Conservation (phyloP, 805 yeast species). For the Yamadazyma takamatsuzukensis region DNA sequence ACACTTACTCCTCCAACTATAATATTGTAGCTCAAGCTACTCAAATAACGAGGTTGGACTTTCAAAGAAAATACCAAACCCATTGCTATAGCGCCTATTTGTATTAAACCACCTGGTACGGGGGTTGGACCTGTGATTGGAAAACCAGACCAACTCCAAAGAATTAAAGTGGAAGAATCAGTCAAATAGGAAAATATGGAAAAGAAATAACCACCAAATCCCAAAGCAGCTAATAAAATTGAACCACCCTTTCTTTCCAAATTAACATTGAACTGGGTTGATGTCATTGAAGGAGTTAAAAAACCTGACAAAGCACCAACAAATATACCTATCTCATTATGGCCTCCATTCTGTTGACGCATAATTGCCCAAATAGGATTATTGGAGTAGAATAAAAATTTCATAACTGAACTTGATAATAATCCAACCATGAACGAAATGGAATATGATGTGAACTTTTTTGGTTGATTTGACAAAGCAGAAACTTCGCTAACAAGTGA, state of each 20-base stretch:
- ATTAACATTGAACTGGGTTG: neutral
- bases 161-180: conserved; percentile 82
- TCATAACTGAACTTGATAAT: conserved; percentile 66
- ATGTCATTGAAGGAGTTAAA: conserved; percentile 45
- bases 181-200: conserved; percentile 69
- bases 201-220: conserved; percentile 75
- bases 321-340: conserved; percentile 64
- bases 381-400: conserved; percentile 74
- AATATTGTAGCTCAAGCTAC: conserved; percentile 30
- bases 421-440: conserved; percentile 69
- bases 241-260: conserved; percentile 33
- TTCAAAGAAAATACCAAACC: conserved; percentile 42
- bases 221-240: conserved; percentile 51
- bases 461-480: conserved; percentile 24
- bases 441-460: conserved; percentile 42
- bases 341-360: conserved; percentile 83
- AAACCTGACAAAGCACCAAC: conserved; percentile 63
- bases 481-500: conserved; percentile 55
- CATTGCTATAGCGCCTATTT: conserved; percentile 53
- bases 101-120: conserved; percentile 73
- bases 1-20: conserved; percentile 49
- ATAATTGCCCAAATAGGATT: conserved; percentile 97
- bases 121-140: conserved; percentile 87
- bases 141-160: conserved; percentile 96
- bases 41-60: conserved; percentile 18